Base-by-base conservation (phyloP, 371 early-diverging fungal species). In the Basidiobolus heterosporus region DNA sequence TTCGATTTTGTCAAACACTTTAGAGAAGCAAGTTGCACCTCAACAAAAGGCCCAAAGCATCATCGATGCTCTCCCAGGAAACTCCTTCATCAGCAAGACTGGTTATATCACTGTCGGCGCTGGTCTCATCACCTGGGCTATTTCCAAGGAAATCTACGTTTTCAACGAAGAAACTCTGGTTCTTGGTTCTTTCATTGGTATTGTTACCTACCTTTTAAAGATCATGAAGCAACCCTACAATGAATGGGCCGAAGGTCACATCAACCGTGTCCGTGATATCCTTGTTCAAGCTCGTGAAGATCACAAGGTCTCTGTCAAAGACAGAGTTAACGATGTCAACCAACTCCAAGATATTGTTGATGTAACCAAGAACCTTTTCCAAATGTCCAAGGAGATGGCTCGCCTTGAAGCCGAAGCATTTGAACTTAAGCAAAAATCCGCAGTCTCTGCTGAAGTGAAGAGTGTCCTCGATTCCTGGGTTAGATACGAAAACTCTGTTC, bases 71-170 rank as follows among this genome's bases (percentile, higher is more conserved):
- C 81, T 93, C 61, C 96, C 96, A 49, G 93, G 93, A 24, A 78
- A 87, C 62, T 78, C 77, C 45, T 57, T 89, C 49, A 78, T 82
- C 48, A 74, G 88, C 60, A 92, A 95, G 75, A 82, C 91, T 41
- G 82, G 81, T 50, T 87, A 82, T 56, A 72, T 92, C 59, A 82
- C 89, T 48, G 69, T 82, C 36, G 71, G 76, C 45, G 75, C 88
- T 42, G 88, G 89, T 56, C 65, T 85, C 48, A 80, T 91, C 40
- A 82, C 93, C 40, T 85, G 76, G 62, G 66, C 85, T 51, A 76
- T 95, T 59, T 82, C 91, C 56, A 91, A 95, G 78, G 96, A 93
- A 67, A 82, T 95, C 63, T 95, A 92, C 66, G 77, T 93, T 46
- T 61, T 91, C 57, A 93, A 93, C 66, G 89, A 85, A 59, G 94